Percentiles rank a stretch among this genome's conserved stretches.
phyloP scores from a whole-genome alignment of 805 yeast genomes.

The Wickerhamomyces kurtzmanii region DNA sequence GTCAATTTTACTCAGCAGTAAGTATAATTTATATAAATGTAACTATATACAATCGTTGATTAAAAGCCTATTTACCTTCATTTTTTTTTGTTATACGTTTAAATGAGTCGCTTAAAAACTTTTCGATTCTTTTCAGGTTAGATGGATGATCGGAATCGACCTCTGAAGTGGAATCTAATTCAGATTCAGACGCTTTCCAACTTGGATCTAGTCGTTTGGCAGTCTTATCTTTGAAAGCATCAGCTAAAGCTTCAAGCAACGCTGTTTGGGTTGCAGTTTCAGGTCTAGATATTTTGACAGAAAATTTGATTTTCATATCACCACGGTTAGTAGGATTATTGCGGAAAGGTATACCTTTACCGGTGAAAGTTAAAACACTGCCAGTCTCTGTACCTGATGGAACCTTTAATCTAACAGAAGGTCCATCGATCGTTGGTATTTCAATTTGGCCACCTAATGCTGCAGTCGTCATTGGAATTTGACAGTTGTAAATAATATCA shows the following conservation, averaged over 20 bases:
- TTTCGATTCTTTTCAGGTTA: constrained; percentile 40
- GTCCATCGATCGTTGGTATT: constrained; percentile 87
- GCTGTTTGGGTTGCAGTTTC: constrained; percentile 79
- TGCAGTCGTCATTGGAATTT: constrained; percentile 90
- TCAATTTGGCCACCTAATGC: constrained; percentile 87
- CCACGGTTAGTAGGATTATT: constrained; percentile 55
- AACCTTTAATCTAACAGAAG: constrained; percentile 64
- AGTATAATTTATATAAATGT: no score
- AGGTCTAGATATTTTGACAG: constrained; percentile 66
- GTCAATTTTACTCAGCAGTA: no score
- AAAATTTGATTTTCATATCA: constrained; percentile 65
- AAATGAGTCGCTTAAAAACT: constrained; percentile 42
- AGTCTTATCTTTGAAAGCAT: constrained; percentile 67
- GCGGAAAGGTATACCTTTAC: constrained; percentile 75
- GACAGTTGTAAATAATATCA: constrained; percentile 54
- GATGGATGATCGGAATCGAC: constrained; percentile 39
- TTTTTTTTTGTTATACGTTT: constrained; percentile 23
- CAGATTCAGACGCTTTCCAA: constrained; percentile 8
- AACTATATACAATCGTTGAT: no score
- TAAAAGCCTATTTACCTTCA: no score
- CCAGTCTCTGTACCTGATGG: constrained; percentile 82
- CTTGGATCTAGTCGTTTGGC: constrained; percentile 50
- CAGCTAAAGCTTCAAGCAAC: constrained; percentile 89
- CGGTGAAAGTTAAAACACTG: constrained; percentile 64
- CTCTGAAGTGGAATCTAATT: no score